Evolutionary conservation across 2,329 filamentous ascomycete species (phyloP).

Genomic region (Chaetoscypha palmicola): DNA sequence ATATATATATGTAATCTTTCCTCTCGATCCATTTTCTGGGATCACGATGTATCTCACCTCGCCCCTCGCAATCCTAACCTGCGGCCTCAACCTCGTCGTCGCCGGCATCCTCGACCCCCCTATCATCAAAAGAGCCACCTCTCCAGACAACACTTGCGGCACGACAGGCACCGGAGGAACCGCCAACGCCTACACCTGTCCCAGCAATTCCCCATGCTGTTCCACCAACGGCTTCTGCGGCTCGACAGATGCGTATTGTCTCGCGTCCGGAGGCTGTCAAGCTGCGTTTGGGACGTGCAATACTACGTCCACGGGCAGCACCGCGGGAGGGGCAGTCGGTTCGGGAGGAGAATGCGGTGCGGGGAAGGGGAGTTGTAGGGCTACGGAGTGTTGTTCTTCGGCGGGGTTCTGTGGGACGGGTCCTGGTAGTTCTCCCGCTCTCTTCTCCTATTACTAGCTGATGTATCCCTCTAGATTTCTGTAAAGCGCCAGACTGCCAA

Average conservation of each 20-base stretch:
- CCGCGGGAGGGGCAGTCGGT: not conserved
- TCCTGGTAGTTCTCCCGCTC: slow-evolving; percentile 9
- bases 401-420: slow-evolving; percentile 22
- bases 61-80: slow-evolving; percentile 1
- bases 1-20: not conserved
- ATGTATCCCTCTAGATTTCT: slow-evolving; percentile 38
- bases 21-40: not conserved
- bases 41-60: slow-evolving; percentile 1
- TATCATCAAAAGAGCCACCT: slow-evolving; percentile 9
- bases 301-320: slow-evolving; percentile 2
- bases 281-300: slow-evolving; percentile 16
- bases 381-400: slow-evolving; percentile 21
- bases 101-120: slow-evolving; percentile 6
- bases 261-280: slow-evolving; percentile 27
- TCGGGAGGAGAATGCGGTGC: slow-evolving; percentile 21
- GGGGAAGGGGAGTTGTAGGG: slow-evolving; percentile 17
- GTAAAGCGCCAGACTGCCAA: slow-evolving; percentile 53
- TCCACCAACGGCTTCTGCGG: slow-evolving; percentile 31
- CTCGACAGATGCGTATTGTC: slow-evolving; percentile 26
- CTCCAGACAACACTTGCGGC: slow-evolving; percentile 22
- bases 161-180: slow-evolving; percentile 14
- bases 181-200: slow-evolving; percentile 18
- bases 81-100: slow-evolving; percentile 1
- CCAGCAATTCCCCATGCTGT: slow-evolving; percentile 24
- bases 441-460: not conserved